phyloP scores from a whole-genome alignment of 345 rosid genomes.

The Adansonia digitata region DNA sequence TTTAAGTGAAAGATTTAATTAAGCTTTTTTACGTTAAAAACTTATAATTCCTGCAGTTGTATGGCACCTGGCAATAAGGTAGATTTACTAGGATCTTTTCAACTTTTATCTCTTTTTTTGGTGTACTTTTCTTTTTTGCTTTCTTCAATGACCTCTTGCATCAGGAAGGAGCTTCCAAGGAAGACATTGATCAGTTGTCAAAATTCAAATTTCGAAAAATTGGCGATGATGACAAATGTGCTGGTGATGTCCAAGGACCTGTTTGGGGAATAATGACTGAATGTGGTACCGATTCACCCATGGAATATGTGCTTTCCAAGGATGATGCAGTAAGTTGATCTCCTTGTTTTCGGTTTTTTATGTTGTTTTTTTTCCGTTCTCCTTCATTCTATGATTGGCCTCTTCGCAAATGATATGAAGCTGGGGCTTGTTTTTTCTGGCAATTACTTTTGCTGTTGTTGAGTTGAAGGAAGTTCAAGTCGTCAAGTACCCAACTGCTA shows the following conservation, averaged over 20 bases:
- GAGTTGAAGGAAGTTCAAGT: background rate
- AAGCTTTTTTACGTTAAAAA: background rate
- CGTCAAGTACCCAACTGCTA: background rate
- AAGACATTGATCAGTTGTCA: conserved; percentile 77
- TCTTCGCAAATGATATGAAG: background rate
- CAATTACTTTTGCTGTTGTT: background rate
- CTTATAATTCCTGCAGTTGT: background rate
- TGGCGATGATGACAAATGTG: conserved; percentile 43
- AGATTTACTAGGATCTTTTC: background rate
- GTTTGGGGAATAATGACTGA: conserved; percentile 78
- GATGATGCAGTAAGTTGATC: conserved; percentile 75
- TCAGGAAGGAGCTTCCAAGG: conserved; percentile 94
- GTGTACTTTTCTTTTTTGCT: background rate
- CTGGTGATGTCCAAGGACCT: conserved; percentile 38
- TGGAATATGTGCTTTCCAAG: conserved; percentile 48
- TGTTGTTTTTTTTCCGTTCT: background rate
- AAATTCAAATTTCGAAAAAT: conserved; percentile 65
- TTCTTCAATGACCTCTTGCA: background rate
- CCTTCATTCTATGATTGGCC: background rate
- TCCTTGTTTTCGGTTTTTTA: background rate
- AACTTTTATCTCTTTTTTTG: background rate
- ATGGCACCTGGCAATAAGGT: background rate
- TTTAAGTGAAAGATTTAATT: background rate
- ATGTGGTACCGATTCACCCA: conserved; percentile 66
- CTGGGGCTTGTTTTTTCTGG: background rate